Evolutionary conservation across 129 eudicot genomes (phyloP).

Genomic region (Lactuca sativa): DNA sequence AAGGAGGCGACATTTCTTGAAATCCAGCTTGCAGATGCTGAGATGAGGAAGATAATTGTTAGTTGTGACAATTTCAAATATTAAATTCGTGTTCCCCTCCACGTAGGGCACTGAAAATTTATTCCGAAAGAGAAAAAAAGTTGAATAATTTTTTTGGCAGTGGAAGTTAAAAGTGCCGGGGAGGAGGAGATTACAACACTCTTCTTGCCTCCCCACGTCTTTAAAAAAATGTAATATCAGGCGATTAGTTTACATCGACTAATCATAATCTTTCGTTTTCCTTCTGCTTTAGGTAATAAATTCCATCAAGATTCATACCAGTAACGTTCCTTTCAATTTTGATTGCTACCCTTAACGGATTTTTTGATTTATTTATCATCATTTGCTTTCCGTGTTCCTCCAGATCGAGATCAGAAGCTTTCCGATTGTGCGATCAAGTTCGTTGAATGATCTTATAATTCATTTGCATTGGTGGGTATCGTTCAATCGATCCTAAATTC

Average conservation of each 20-base stretch:
- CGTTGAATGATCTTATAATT: conserved; percentile 11
- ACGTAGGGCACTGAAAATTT: conserved; percentile 26
- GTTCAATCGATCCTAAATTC: conserved; percentile 2
- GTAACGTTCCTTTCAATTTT: conserved; percentile 19
- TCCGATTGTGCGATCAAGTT: conserved; percentile 22
- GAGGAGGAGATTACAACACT: conserved; percentile 40
- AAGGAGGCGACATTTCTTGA: conserved; percentile 11
- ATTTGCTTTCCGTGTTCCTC: not conserved
- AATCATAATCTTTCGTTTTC: not conserved
- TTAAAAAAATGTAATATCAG: conserved; percentile 18
- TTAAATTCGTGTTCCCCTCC: conserved; percentile 30
- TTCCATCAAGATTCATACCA: conserved; percentile 4
- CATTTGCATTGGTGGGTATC: conserved; percentile 33
- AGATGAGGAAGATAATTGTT: conserved; percentile 15
- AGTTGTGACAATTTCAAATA: conserved; percentile 12
- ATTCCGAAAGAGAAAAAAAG: not conserved
- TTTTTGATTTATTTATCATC: not conserved
- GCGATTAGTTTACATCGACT: conserved; percentile 6
- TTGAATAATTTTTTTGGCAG: not conserved
- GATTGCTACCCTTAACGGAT: not conserved
- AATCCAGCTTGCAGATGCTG: conserved; percentile 30
- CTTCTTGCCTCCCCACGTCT: conserved; percentile 31
- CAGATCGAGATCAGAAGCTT: conserved; percentile 39
- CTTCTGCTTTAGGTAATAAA: conserved; percentile 18
- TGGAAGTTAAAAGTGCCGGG: conserved; percentile 31